Conservation (phyloP, 176 grass and related monocot species). For the Zoysia japonica region DNA sequence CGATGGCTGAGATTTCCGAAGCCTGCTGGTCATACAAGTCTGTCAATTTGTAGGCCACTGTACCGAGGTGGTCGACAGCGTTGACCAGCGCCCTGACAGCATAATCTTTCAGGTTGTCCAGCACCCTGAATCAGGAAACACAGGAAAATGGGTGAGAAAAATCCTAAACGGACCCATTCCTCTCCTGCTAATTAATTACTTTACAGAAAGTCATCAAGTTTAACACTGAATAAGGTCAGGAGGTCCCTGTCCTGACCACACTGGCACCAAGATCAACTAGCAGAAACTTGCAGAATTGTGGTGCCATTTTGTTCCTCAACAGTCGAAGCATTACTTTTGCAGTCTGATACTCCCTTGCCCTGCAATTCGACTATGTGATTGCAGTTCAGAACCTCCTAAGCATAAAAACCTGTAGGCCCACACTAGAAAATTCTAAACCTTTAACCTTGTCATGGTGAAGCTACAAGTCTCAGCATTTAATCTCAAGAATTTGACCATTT, state of each 20-base stretch:
- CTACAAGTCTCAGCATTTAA: not conserved
- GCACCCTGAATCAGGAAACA: constrained; percentile 65
- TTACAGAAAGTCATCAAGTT: constrained; percentile 24
- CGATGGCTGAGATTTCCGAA: constrained; percentile 63
- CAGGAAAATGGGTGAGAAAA: constrained; percentile 14
- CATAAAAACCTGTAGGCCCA: not conserved
- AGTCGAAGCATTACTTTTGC: not conserved
- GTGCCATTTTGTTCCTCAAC: constrained; percentile 17
- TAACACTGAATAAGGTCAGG: not conserved
- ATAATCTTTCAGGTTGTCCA: constrained; percentile 98
- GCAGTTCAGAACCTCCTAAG: not conserved
- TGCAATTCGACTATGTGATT: not conserved
- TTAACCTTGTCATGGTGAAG: not conserved
- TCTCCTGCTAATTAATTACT: not conserved
- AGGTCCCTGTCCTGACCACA: not conserved
- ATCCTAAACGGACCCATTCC: not conserved
- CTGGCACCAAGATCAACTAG: not conserved
- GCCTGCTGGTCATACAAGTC: constrained; percentile 85
- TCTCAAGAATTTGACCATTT: not conserved
- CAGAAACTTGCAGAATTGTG: constrained; percentile 32
- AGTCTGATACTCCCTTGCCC: too few species aligned
- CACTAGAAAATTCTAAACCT: not conserved
- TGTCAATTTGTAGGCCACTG: constrained; percentile 87
- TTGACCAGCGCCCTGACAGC: constrained; percentile 92
- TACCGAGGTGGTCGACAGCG: constrained; percentile 91